Evolutionary conservation across 2,329 filamentous ascomycete genomes (phyloP).

Genomic region (Penicillium italicum): DNA sequence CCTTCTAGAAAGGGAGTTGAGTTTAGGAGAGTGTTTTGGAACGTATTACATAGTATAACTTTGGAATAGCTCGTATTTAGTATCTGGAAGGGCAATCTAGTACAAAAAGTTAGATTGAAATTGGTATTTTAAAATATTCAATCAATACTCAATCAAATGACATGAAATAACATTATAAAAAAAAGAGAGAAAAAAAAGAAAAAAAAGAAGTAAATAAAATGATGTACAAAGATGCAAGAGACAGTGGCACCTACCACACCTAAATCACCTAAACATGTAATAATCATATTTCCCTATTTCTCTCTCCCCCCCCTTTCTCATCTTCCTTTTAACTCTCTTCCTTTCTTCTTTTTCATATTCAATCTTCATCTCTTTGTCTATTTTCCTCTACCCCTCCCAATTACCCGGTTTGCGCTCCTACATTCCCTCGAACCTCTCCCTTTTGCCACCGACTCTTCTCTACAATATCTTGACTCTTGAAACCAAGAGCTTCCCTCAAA

Average conservation of each 20-base stretch:
- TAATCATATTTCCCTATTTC: slow-evolving; percentile 1
- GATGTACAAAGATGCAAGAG: slow-evolving; percentile 13
- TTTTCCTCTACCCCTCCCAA: neutral
- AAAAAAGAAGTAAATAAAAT: slow-evolving; percentile 14
- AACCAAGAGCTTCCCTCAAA: neutral
- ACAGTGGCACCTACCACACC: slow-evolving; percentile 29
- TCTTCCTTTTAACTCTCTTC: slow-evolving; percentile 4
- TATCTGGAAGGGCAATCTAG: too few relatives aligned
- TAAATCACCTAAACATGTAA: slow-evolving; percentile 17
- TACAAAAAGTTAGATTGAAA: neutral
- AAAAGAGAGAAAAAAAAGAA: too few relatives aligned
- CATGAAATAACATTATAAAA: too few relatives aligned
- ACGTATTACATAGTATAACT: neutral
- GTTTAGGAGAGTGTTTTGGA: neutral
- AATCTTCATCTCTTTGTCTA: neutral
- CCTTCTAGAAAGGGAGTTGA: slow-evolving; percentile 2
- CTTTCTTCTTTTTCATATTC: neutral
- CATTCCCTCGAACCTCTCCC: neutral
- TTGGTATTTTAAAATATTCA: neutral
- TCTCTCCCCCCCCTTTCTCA: slow-evolving; percentile 7
- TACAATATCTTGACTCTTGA: neutral
- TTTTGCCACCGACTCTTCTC: neutral
- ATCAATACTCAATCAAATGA: neutral
- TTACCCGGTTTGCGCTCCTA: neutral
- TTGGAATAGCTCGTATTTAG: too few relatives aligned